Evolutionary conservation across 169 alveolate genomes (phyloP).

Genomic region (Eimeria praecox): DNA sequence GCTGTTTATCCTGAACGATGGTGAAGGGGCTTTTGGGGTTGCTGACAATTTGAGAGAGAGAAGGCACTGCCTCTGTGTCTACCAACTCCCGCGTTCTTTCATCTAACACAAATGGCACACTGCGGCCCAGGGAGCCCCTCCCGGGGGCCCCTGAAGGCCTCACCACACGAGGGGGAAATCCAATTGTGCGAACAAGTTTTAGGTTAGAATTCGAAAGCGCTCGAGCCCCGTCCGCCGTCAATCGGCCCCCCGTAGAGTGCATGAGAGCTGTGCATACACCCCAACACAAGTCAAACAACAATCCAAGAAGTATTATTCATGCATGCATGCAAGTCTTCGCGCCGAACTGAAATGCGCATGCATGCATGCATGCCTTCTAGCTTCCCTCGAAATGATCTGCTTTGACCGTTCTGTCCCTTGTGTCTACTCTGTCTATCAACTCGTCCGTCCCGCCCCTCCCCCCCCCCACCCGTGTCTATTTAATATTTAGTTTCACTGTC

Average conservation of each 20-base stretch:
- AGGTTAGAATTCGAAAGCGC: not conserved
- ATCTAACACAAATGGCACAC: not conserved
- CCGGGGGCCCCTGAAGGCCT: not conserved
- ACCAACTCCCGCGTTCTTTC: constrained; percentile 19
- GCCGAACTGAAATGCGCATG: not conserved
- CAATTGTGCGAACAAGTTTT: not conserved
- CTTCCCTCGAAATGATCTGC: not conserved
- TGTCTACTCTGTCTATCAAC: not conserved
- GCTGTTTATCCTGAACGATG: not conserved
- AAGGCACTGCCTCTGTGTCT: not conserved
- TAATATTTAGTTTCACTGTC: not conserved
- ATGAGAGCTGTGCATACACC: constrained; percentile 20
- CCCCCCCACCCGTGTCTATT: not conserved
- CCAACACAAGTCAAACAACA: not conserved
- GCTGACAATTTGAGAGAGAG: not conserved
- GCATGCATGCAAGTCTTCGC: not conserved
- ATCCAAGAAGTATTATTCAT: not conserved
- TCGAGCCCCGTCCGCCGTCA: constrained; percentile 26
- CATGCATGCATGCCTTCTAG: not conserved
- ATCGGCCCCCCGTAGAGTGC: constrained; percentile 23
- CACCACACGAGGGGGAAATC: constrained; percentile 1
- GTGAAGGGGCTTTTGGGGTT: not conserved
- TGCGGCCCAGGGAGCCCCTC: not conserved
- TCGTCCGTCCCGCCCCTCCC: not conserved
- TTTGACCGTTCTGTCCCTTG: not conserved